Base-by-base conservation (phyloP, 192 early-diverging fungal genomes). In the Spizellomyces punctatus region DNA sequence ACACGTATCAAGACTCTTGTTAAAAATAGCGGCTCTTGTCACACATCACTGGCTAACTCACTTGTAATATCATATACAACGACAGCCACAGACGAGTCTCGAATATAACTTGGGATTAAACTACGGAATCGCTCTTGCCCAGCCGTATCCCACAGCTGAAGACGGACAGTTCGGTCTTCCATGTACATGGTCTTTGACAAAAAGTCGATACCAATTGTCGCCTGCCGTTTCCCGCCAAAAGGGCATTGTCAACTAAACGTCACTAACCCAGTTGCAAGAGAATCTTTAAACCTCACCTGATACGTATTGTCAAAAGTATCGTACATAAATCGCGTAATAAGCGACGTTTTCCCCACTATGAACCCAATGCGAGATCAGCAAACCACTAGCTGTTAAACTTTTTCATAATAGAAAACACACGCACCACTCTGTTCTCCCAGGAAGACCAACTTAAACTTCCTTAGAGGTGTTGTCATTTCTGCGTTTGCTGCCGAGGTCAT, bases 251-350 rank as follows among this genome's bases (percentile, higher is more conserved):
- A n/a, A 66, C 2, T 27, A 60, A 5, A 60, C 58, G 58, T 21
- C 1, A 21, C 12, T 12, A 54, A 12, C 12, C 49, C 50, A 19
- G 50, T 19, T 2, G 17, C 49, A 45, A 42, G 27, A 14, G 12
- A n/a, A n/a, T n/a, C n/a, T n/a, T n/a, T n/a, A 42, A 21, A 22
- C 58, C 58, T 10, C 67, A 78, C 79, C 71, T 86, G 94, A 82
- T 99, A 98, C 46, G 95, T 95, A 71, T 95, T 96, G 87, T 99
- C 96, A 78, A 99, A 99, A n/a, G 95, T 98, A 74, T 99, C 98
- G 79, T 99, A 98, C 96, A 99, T 99, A 82, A 99, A 99, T 41
- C 98, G 89, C 16, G 96, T 99, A 71, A 99, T 98, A 55, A 99
- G 88, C 9, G 96, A 98, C 4, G 98, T 99, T 78, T 99, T 98